Evolutionary conservation across 2,329 filamentous ascomycete genomes (phyloP), one percentile per base, ranked within the genome.

Genomic region (Talaromyces verruculosus): DNA sequence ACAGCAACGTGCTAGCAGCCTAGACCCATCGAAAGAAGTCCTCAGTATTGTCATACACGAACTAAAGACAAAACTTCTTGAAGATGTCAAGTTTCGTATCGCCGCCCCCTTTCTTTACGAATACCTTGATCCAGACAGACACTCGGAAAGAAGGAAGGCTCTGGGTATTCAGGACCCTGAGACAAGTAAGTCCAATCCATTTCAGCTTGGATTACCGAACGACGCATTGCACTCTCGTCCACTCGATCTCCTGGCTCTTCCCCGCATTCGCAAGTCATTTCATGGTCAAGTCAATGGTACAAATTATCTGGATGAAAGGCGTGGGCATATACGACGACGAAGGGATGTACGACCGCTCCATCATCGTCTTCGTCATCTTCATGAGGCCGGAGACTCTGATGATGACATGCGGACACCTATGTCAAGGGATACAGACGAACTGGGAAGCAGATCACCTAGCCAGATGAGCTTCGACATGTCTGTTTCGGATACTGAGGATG

Each of bases 1-100:
- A 81, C 89, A 88, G 73, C 90, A 94, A 71, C 85, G 94, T 62
- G 93, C 93, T 19, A 89, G 90, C 73, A 90, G 96, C 75, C 87
- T 97, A 69, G 94, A 99, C 77, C 94, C 95, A n/a, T 91, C 94
- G 4, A 81, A 84, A 59, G 94, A 96, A 74, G 94, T 95, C 39
- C 83, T 93, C 45, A 88, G 93, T 68, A 85, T 91, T 53, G 85
- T 97, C 63, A 87, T 90, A 61, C 87, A 88, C 63, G 93, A 98
- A 76, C 83, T 99, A 74, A 89, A 87, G 67, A 91, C 96, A 74
- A 95, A 96, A 76, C 82, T 99, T 41, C 88, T 98, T 68, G 88
- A 91, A 69, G 93, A 97, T 75, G 91, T 98, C 73, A 93, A 93
- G 71, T 91, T 90, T 53, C 91, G 94, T 72, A 88, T 98, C 58